Conservation (phyloP, 805 yeast genomes). For the Maudiozyma saulgeensis region DNA sequence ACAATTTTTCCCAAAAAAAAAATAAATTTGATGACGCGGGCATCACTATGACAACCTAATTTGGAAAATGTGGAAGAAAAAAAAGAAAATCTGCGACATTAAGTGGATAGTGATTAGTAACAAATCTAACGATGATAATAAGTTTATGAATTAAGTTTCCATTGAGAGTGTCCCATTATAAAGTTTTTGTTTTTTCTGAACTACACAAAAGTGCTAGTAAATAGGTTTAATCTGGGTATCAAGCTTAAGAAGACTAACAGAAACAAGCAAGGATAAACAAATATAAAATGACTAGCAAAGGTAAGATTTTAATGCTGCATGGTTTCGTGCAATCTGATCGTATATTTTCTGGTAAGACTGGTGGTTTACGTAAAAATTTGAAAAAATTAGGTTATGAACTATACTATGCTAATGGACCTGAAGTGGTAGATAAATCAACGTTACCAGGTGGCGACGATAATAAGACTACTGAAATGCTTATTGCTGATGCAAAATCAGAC, state of each 20-base stretch:
- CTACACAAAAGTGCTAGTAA: too few relatives aligned
- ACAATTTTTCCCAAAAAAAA: too few relatives aligned
- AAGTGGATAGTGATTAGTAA: too few relatives aligned
- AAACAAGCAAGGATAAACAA: not conserved
- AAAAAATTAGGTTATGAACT: conserved; percentile 52
- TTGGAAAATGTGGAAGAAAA: not conserved
- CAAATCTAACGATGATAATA: too few relatives aligned
- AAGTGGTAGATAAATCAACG: conserved; percentile 8
- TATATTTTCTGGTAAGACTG: conserved; percentile 72
- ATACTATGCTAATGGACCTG: conserved; percentile 67
- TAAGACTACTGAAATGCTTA: not conserved
- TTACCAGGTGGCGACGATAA: conserved; percentile 1
- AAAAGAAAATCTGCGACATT: not conserved
- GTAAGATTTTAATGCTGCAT: conserved; percentile 72
- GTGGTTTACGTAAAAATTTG: conserved; percentile 73
- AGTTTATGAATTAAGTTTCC: too few relatives aligned
- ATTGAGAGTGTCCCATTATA: too few relatives aligned
- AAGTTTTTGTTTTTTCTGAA: too few relatives aligned
- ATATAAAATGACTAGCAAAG: not conserved
- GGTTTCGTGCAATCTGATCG: conserved; percentile 83
- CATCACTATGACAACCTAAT: not conserved
- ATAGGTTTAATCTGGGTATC: too few relatives aligned
- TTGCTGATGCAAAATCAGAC: conserved; percentile 1
- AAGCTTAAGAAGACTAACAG: too few relatives aligned
- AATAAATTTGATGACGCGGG: not conserved